Evolutionary conservation across 768 basidiomycete species (phyloP).

Genomic region (Agaricus sinodeliciosus): DNA sequence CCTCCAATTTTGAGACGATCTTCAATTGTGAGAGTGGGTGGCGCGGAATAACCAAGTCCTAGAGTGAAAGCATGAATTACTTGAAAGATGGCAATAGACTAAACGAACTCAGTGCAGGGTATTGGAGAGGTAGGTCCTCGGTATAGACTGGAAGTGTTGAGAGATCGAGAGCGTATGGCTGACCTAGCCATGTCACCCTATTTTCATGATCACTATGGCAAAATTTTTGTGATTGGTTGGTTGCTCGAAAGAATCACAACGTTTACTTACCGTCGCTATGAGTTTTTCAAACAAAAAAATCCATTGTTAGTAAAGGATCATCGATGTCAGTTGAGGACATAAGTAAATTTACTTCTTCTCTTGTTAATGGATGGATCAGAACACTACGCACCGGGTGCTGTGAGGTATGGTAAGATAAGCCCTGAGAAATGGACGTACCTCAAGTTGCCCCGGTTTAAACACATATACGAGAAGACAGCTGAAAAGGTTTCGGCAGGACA

Average conservation of each 20-base stretch:
- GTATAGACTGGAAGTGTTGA: conserved; percentile 43
- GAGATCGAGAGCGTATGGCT: conserved; percentile 62
- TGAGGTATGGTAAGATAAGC: background rate
- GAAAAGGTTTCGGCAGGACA: conserved; percentile 68
- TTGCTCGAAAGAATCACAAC: background rate
- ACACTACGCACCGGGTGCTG: conserved; percentile 39
- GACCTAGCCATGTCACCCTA: conserved; percentile 72
- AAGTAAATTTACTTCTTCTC: conserved; percentile 48
- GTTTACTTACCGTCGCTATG: conserved; percentile 44
- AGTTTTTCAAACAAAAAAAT: too few relatives aligned
- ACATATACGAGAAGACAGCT: conserved; percentile 72
- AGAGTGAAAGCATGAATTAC: background rate
- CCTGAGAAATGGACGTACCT: conserved; percentile 37
- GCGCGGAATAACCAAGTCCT: conserved; percentile 70
- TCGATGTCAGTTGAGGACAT: conserved; percentile 4
- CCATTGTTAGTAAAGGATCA: background rate
- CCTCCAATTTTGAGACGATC: conserved; percentile 56
- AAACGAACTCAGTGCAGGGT: conserved; percentile 55
- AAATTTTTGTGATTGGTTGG: background rate
- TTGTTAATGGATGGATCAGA: conserved; percentile 68
- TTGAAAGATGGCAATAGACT: background rate
- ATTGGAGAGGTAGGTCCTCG: conserved; percentile 59
- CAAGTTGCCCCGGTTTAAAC: conserved; percentile 56
- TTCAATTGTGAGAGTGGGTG: conserved; percentile 46
- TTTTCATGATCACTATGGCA: conserved; percentile 56